A percentile compares a stretch with the other conserved stretches of the same genome.
Evolutionary conservation across 2,329 filamentous ascomycete species (phyloP).

Genomic region (Aureobasidium pullulans): DNA sequence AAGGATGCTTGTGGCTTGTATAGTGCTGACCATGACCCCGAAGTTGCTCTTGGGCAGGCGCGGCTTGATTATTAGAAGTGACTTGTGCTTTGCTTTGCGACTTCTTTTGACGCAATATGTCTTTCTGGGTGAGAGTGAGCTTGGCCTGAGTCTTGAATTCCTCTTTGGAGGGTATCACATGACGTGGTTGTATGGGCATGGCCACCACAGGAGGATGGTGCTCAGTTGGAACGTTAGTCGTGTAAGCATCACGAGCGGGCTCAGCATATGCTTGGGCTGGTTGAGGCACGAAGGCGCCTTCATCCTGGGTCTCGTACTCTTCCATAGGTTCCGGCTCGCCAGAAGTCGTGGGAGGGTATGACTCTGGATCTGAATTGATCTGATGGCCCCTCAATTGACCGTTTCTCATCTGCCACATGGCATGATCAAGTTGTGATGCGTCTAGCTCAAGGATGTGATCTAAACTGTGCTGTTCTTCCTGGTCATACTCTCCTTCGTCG

Average conservation of each 20-base stretch:
- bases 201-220: background rate
- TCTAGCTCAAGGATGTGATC: no score
- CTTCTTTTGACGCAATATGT: background rate
- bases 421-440: background rate
- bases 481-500: conserved; percentile 15
- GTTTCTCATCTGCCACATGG: background rate
- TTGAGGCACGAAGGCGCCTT: background rate
- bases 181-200: background rate
- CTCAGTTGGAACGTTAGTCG: background rate
- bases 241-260: background rate
- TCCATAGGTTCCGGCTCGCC: conserved; percentile 17
- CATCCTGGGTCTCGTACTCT: background rate
- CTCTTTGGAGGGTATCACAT: background rate
- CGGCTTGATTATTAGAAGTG: background rate
- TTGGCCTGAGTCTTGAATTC: background rate
- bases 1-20: background rate
- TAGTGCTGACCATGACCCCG: background rate
- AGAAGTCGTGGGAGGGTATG: conserved; percentile 33
- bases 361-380: conserved; percentile 10
- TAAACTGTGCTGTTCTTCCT: background rate
- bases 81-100: background rate
- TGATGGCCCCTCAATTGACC: background rate
- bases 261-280: background rate
- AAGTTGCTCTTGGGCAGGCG: background rate
- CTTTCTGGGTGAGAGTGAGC: background rate